Evolutionary conservation across 495 filamentous ascomycete genomes (phyloP).

Genomic region (Penicillium turbatum): DNA sequence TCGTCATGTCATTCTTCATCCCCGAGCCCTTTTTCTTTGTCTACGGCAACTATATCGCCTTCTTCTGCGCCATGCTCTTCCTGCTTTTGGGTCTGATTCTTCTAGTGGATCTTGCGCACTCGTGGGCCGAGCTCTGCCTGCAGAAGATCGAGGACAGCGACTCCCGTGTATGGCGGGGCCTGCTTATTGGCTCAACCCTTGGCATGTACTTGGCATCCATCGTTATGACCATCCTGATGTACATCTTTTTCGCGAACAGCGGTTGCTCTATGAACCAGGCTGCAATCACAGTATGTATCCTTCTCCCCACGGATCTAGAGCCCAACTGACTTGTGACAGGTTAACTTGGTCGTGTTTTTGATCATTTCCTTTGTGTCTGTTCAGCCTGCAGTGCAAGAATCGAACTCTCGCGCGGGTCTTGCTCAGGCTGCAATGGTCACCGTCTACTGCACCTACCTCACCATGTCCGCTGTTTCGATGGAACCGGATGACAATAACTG

Average conservation of each 20-base stretch:
- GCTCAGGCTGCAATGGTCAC: slow-evolving; percentile 97
- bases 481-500: slow-evolving; percentile 92
- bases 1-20: slow-evolving; percentile 91
- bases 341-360: slow-evolving; percentile 84
- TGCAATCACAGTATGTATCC: slow-evolving; percentile 53
- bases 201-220: slow-evolving; percentile 89
- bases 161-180: slow-evolving; percentile 73
- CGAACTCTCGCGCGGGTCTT: slow-evolving; percentile 87
- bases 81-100: slow-evolving; percentile 88
- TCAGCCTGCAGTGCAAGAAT: slow-evolving; percentile 84
- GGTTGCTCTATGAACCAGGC: slow-evolving; percentile 94
- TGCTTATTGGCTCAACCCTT: slow-evolving; percentile 88
- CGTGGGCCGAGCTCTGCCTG: slow-evolving; percentile 96
- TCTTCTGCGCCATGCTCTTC: slow-evolving; percentile 88
- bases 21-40: slow-evolving; percentile 92
- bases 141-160: slow-evolving; percentile 88
- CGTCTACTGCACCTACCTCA: slow-evolving; percentile 96
- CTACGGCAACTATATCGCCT: slow-evolving; percentile 91
- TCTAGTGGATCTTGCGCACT: slow-evolving; percentile 90
- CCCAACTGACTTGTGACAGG: slow-evolving; percentile 38
- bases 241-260: slow-evolving; percentile 84
- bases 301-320: background rate
- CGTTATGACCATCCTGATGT: slow-evolving; percentile 94
- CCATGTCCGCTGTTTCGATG: slow-evolving; percentile 97
- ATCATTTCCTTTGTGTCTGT: slow-evolving; percentile 79